These are phyloP conservation scores for Suillus weaverae DNA, from an alignment of 768 basidiomycete species.

Conservation along the genomic window DNA sequence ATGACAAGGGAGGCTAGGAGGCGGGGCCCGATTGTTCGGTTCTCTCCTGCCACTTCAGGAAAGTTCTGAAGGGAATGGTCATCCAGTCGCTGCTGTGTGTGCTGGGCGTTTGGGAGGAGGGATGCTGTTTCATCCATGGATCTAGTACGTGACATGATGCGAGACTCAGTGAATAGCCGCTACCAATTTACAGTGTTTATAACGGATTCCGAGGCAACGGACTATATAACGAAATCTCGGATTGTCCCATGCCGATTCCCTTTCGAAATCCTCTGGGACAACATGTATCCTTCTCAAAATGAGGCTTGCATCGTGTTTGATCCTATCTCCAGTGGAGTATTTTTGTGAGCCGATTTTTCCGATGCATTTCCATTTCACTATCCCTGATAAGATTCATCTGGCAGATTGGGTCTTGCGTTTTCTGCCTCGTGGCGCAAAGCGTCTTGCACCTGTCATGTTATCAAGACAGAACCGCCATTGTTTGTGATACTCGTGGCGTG, in stretches of 20 bases:
- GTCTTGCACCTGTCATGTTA: conserved; percentile 12
- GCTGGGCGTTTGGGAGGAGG: conserved; percentile 18
- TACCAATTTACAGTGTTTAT: conserved; percentile 17
- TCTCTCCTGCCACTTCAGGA: conserved; percentile 31
- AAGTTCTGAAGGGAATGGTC: conserved; percentile 13
- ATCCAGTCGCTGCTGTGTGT: conserved; percentile 11
- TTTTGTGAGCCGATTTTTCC: conserved; percentile 4
- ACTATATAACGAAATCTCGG: conserved; percentile 8
- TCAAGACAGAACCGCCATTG: conserved; percentile 15
- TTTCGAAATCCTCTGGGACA: conserved; percentile 13
- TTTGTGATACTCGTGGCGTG: conserved; percentile 13
- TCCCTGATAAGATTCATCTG: conserved; percentile 11
- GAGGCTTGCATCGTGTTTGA: conserved; percentile 33
- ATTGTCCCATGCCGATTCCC: conserved; percentile 9
- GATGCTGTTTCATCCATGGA: conserved; percentile 34
- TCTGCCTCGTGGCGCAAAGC: conserved; percentile 52
- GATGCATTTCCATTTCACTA: conserved; percentile 10
- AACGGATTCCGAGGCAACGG: conserved; percentile 13
- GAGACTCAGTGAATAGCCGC: not conserved
- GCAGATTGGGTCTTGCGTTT: conserved; percentile 8
- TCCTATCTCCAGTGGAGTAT: conserved; percentile 12
- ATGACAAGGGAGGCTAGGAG: conserved; percentile 50
- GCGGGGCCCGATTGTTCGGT: conserved; percentile 21
- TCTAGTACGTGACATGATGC: conserved; percentile 17
- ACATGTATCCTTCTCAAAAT: conserved; percentile 15